These are phyloP conservation scores for Paspalum vaginatum DNA, from an alignment of 176 grass and related monocot species.

Conservation along the genomic window DNA sequence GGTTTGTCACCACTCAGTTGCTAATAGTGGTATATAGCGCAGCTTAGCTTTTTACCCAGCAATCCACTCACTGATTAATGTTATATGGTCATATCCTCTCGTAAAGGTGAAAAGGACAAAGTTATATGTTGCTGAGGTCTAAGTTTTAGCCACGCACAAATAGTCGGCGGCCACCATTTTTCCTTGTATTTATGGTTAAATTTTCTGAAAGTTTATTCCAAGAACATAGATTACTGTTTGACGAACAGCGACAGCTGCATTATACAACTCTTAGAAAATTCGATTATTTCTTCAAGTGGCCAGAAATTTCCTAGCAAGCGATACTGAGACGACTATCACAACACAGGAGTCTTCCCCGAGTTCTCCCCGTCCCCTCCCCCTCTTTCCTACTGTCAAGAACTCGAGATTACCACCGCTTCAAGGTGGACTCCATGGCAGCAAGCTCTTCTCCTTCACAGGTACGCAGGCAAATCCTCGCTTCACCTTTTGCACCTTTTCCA, in stretches of 20 bases:
- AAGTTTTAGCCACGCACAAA: too few relatives aligned
- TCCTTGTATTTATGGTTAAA: neutral
- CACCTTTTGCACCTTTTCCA: neutral
- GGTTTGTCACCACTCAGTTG: too few relatives aligned
- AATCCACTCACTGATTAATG: too few relatives aligned
- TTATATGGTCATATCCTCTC: too few relatives aligned
- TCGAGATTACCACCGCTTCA: neutral
- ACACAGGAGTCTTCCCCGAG: neutral
- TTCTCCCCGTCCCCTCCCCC: neutral
- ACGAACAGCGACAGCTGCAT: neutral
- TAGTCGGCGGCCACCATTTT: too few relatives aligned
- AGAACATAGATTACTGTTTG: neutral
- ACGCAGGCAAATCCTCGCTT: neutral
- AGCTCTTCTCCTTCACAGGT: constrained; percentile 3
- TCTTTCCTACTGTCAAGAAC: neutral
- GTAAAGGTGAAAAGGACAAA: too few relatives aligned
- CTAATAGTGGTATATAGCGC: too few relatives aligned
- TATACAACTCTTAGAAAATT: neutral
- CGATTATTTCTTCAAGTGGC: neutral
- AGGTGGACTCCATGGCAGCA: neutral
- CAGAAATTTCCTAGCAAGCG: neutral
- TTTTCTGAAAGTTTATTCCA: neutral
- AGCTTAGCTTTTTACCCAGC: too few relatives aligned
- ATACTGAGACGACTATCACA: neutral
- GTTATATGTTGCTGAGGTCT: too few relatives aligned